Base-by-base conservation (phyloP, 345 rosid genomes). In the Barbarea vulgaris region DNA sequence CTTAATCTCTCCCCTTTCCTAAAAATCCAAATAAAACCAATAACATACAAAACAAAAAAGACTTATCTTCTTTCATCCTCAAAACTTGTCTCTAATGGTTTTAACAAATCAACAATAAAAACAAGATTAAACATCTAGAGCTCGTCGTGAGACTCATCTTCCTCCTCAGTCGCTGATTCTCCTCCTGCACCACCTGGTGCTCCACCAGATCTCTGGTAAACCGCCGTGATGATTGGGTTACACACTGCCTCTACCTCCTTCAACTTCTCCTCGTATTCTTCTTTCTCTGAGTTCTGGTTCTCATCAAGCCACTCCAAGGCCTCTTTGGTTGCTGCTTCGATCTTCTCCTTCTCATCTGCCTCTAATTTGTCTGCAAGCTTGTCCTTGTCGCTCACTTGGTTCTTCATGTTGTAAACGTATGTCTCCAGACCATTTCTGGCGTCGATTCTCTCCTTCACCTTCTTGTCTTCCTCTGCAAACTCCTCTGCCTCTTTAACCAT, bases 281-380 rank as follows among this genome's bases (percentile, higher is more conserved):
- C 98, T 56, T 93, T 93, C 86, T 93, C 98, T 0, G 88, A 93
- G 3, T 11, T 80, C 84, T 93, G 96, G 84, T 93, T 93, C 78
- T 93, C 98, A 11, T 93, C 98, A 0, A 93, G 80, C 98, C 98
- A 93, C 62, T 93, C 98, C 6, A 93, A 87, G 37, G 98, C 97
- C 48, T 93, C 98, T 84, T 93, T 93, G 11, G 84, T 84, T 0
- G 97, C 91, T 0, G 90, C 65, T 72, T 93, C 98, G 0, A 89
- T 74, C 69, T 93, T 93, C 57, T 93, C 98, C 83, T 93, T 93
- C 86, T 93, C 98, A 0, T 93, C 97, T 0, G 78, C 76, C 68
- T 93, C 98, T 0, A 93, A 86, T 87, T 93, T 93, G 84, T 91
- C 97, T 0, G 98, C 98, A 21, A 93, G 93, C 87, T 91, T 91